Evolutionary conservation across 2,329 filamentous ascomycete species (phyloP).

Genomic region (Trichoderma guizhouense): DNA sequence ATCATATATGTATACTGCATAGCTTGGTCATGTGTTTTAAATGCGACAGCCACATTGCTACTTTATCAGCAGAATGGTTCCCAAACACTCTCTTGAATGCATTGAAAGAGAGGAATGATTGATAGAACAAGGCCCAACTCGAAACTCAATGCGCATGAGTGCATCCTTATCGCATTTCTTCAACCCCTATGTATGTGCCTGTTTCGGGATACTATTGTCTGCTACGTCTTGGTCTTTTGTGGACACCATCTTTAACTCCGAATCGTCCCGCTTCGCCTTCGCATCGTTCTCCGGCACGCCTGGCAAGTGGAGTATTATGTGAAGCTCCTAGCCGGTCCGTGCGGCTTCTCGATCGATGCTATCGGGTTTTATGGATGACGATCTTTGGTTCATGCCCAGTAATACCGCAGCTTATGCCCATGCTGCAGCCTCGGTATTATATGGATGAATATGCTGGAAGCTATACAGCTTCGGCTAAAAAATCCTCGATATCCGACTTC

Average conservation of each 20-base stretch:
- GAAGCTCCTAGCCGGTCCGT: conserved; percentile 1
- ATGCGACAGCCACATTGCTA: background rate
- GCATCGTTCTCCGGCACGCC: background rate
- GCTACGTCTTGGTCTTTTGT: background rate
- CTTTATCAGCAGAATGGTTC: background rate
- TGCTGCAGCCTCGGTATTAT: background rate
- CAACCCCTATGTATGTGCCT: background rate
- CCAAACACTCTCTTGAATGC: background rate
- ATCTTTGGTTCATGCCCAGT: background rate
- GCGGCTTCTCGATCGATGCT: conserved; percentile 5
- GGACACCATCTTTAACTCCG: background rate
- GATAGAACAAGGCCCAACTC: background rate
- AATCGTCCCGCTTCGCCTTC: background rate
- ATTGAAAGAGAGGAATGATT: background rate
- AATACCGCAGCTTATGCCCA: background rate
- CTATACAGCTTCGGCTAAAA: background rate
- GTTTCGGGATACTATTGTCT: background rate
- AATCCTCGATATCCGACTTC: background rate
- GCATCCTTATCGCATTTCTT: background rate
- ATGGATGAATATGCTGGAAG: background rate
- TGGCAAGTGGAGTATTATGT: conserved; percentile 1
- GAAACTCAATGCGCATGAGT: background rate
- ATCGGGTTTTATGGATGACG: background rate
- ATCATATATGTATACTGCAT: background rate
- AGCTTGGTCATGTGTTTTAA: background rate